Percentiles rank a stretch among this genome's conserved stretches.
These are phyloP conservation scores for Penicillium sp. DNA, from an alignment of 2,329 filamentous ascomycete species.

Conservation along the genomic window DNA sequence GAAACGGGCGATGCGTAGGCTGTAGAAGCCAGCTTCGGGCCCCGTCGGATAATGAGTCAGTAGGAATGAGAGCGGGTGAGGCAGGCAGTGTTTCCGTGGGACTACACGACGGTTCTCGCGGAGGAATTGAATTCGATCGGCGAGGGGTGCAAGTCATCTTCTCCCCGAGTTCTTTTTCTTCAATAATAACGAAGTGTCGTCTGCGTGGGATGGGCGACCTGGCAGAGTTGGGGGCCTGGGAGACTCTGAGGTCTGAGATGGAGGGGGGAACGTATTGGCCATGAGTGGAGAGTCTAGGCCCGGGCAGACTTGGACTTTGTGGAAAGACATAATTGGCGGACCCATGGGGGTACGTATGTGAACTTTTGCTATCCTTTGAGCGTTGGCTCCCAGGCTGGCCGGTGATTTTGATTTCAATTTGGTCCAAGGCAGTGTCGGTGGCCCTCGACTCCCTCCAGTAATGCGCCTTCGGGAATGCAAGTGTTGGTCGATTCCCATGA, in stretches of 20 bases:
- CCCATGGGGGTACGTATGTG: not conserved
- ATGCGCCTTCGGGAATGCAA: slow-evolving; percentile 4
- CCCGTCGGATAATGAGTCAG: slow-evolving; percentile 4
- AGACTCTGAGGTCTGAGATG: not conserved
- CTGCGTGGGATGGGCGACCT: not conserved
- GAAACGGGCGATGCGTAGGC: not conserved
- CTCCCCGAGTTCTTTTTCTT: slow-evolving; percentile 32
- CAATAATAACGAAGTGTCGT: slow-evolving; percentile 25
- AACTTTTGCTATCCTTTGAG: not conserved
- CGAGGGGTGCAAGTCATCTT: not conserved
- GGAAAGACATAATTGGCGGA: not conserved
- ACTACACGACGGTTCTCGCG: not conserved
- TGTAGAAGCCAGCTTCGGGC: slow-evolving; percentile 21
- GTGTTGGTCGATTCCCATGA: not conserved
- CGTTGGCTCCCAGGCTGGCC: slow-evolving; percentile 20
- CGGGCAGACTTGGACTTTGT: not conserved
- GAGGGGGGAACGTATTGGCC: not conserved
- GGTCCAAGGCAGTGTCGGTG: slow-evolving; percentile 7
- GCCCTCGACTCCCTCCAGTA: not conserved
- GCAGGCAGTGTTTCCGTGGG: slow-evolving; percentile 1
- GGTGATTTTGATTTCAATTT: slow-evolving; percentile 28
- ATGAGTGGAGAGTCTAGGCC: not conserved
- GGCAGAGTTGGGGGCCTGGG: not conserved
- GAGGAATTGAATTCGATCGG: not conserved
- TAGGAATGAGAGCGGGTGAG: slow-evolving; percentile 2